These are phyloP conservation scores for Cladophialophora yegresii DNA, from an alignment of 2,329 filamentous ascomycete species.

Conservation along the genomic window DNA sequence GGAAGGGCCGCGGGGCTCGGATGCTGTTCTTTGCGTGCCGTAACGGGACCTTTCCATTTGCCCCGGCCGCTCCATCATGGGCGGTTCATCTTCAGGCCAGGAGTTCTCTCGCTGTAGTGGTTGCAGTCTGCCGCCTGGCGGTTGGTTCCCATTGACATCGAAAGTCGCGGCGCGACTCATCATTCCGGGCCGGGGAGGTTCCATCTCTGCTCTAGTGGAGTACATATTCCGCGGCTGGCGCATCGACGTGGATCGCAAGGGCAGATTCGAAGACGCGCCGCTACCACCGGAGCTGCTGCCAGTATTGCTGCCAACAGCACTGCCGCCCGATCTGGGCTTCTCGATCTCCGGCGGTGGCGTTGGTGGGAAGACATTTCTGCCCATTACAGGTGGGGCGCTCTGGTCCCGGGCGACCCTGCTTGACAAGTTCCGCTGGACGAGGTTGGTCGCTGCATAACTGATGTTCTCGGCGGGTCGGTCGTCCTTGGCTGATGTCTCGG, in stretches of 20 bases:
- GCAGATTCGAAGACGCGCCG: slow-evolving; percentile 40
- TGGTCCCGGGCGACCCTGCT: slow-evolving; percentile 72
- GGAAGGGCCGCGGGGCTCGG: slow-evolving; percentile 52
- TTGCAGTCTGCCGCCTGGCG: slow-evolving; percentile 43
- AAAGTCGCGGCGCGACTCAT: slow-evolving; percentile 30
- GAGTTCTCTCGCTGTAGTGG: slow-evolving; percentile 40
- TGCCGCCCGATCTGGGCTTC: slow-evolving; percentile 46
- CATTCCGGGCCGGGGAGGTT: slow-evolving; percentile 29
- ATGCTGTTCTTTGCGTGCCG: slow-evolving; percentile 54
- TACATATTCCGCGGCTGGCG: slow-evolving; percentile 44
- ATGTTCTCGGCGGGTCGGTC: slow-evolving; percentile 81
- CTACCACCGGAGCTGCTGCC: slow-evolving; percentile 22
- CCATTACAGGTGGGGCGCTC: slow-evolving; percentile 72
- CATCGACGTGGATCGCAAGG: slow-evolving; percentile 53
- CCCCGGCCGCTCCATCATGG: slow-evolving; percentile 17
- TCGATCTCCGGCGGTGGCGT: slow-evolving; percentile 95
- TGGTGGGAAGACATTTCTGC: slow-evolving; percentile 86
- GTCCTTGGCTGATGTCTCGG: slow-evolving; percentile 53
- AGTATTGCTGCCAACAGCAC: neutral
- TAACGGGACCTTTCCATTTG: slow-evolving; percentile 42
- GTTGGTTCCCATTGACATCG: slow-evolving; percentile 30
- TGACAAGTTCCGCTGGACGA: slow-evolving; percentile 81
- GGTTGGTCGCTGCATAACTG: slow-evolving; percentile 87
- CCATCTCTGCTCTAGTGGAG: slow-evolving; percentile 20
- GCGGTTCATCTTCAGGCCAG: slow-evolving; percentile 26